Conservation (phyloP, 495 filamentous ascomycete genomes). For the Penicillium paradoxum region DNA sequence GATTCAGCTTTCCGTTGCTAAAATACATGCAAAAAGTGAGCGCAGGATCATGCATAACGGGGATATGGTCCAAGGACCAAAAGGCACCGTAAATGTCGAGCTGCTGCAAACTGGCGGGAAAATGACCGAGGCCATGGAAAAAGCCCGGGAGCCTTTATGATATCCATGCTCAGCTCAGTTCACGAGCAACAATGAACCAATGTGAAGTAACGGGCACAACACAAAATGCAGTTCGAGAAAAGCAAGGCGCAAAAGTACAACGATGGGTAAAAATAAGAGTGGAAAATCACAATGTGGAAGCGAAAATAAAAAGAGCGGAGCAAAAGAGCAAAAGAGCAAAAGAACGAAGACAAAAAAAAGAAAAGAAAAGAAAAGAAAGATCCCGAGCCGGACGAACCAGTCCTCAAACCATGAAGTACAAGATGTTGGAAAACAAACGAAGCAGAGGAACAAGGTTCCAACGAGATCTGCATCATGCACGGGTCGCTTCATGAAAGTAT, state of each 20-base stretch:
- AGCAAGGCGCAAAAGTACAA: slow-evolving; percentile 11
- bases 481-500: slow-evolving; percentile 14
- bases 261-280: slow-evolving; percentile 13
- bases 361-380: background rate
- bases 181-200: background rate
- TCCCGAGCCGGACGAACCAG: background rate
- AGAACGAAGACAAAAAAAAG: slow-evolving; percentile 7
- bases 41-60: slow-evolving; percentile 5
- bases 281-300: slow-evolving; percentile 26
- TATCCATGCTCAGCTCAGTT: background rate
- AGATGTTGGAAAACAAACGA: slow-evolving; percentile 5
- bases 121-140: background rate
- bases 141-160: background rate
- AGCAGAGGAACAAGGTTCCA: slow-evolving; percentile 9
- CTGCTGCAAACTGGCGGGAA: background rate
- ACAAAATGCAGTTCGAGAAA: slow-evolving; percentile 12
- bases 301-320: slow-evolving; percentile 12
- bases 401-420: slow-evolving; percentile 10
- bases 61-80: background rate
- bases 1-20: slow-evolving; percentile 13
- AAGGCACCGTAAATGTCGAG: background rate
- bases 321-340: background rate
- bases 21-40: slow-evolving; percentile 17
- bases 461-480: slow-evolving; percentile 11
- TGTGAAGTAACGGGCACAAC: slow-evolving; percentile 12